phyloP scores from a whole-genome alignment of 805 yeast genomes.

The Clavispora phyllophila region DNA sequence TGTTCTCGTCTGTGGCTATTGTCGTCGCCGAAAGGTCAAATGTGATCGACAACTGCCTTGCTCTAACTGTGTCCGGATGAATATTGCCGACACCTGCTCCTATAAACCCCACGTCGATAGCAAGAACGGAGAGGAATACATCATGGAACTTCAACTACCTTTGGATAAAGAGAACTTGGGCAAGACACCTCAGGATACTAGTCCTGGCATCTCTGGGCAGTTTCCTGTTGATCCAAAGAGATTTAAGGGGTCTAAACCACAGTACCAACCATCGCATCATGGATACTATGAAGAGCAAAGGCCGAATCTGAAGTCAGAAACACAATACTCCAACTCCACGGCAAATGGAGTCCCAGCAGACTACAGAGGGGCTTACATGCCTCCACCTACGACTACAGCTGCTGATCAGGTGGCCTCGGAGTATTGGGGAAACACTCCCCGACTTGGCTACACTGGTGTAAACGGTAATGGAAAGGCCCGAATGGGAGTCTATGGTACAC shows the following conservation, averaged over 20 bases:
- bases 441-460: too few species aligned
- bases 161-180: not conserved
- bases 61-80: conserved; percentile 20
- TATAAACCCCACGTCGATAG: conserved; percentile 13
- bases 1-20: conserved; percentile 25
- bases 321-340: too few species aligned
- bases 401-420: too few species aligned
- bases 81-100: conserved; percentile 15
- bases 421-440: too few species aligned
- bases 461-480: too few species aligned
- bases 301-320: not conserved
- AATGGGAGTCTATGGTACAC: not conserved
- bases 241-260: not conserved
- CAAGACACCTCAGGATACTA: not conserved
- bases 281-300: not conserved
- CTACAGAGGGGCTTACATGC: too few species aligned
- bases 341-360: too few species aligned
- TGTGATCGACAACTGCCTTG: conserved; percentile 28
- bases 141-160: conserved; percentile 8
- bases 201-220: not conserved
- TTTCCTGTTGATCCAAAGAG: not conserved
- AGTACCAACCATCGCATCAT: not conserved
- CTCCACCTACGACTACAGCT: too few species aligned
- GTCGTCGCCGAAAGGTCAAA: conserved; percentile 29
- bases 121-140: conserved; percentile 7